These are phyloP conservation scores for Cucumis sativus DNA, from an alignment of 306 rosid species.

Conservation along the genomic window Cucumber_9930_V3 NC_026659.2:1502001-1502500, in stretches of 20 bases:
- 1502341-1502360: slow-evolving; percentile 40
- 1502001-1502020: slow-evolving; percentile 1
- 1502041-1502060: not conserved
- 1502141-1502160: slow-evolving; percentile 89
- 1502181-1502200: slow-evolving; percentile 93
- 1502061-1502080: slow-evolving; percentile 4
- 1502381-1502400: slow-evolving; percentile 10
- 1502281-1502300: slow-evolving; percentile 20
- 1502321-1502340: slow-evolving; percentile 39
- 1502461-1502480: slow-evolving; percentile 57
- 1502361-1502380: slow-evolving; percentile 18
- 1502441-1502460: slow-evolving; percentile 28
- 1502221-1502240: not conserved
- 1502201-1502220: slow-evolving; percentile 94
- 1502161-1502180: slow-evolving; percentile 91
- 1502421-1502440: slow-evolving; percentile 40
- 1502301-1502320: slow-evolving; percentile 64
- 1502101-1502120: slow-evolving; percentile 31
- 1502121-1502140: slow-evolving; percentile 81
- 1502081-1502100: not conserved
- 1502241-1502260: not conserved
- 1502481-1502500: slow-evolving; percentile 7
- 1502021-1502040: not conserved
- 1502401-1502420: slow-evolving; percentile 27
- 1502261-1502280: not conserved